Conservation (phyloP, 257 asterid species). For the Parsonsia alboflavescens region DNA sequence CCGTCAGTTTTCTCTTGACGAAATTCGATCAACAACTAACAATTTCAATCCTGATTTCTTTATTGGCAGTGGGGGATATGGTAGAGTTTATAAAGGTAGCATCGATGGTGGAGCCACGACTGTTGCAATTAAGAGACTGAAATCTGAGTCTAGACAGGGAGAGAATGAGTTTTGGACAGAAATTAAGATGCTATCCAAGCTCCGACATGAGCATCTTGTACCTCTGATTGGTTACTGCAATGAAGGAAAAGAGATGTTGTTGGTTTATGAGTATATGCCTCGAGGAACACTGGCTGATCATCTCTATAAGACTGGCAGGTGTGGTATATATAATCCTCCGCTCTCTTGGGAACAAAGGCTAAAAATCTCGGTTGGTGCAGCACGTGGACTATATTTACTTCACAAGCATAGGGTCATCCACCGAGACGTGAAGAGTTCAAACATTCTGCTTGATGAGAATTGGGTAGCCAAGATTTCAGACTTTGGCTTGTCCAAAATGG, state of each 20-base stretch:
- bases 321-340: conserved; percentile 27
- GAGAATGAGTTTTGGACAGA: conserved; percentile 55
- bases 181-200: conserved; percentile 53
- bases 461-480: conserved; percentile 72
- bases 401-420: conserved; percentile 63
- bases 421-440: conserved; percentile 69
- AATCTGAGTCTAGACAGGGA: conserved; percentile 49
- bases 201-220: conserved; percentile 54
- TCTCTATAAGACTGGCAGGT: conserved; percentile 39
- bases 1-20: conserved; percentile 58
- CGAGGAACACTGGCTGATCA: conserved; percentile 55
- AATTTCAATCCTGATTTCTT: conserved; percentile 36
- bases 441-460: conserved; percentile 60
- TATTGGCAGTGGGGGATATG: conserved; percentile 72
- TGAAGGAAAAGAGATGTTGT: conserved; percentile 45
- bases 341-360: conserved; percentile 62
- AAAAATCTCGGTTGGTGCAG: conserved; percentile 59
- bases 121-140: conserved; percentile 57
- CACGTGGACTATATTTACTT: conserved; percentile 60
- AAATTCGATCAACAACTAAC: conserved; percentile 45
- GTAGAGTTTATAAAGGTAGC: conserved; percentile 57
- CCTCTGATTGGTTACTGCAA: conserved; percentile 64
- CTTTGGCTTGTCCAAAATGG: conserved; percentile 71
- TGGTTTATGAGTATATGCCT: conserved; percentile 57
- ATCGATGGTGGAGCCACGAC: conserved; percentile 40